Evolutionary conservation across 2,329 filamentous ascomycete genomes (phyloP), one percentile per base, ranked within the genome.

Genomic region (Cladophialophora bantiana): DNA sequence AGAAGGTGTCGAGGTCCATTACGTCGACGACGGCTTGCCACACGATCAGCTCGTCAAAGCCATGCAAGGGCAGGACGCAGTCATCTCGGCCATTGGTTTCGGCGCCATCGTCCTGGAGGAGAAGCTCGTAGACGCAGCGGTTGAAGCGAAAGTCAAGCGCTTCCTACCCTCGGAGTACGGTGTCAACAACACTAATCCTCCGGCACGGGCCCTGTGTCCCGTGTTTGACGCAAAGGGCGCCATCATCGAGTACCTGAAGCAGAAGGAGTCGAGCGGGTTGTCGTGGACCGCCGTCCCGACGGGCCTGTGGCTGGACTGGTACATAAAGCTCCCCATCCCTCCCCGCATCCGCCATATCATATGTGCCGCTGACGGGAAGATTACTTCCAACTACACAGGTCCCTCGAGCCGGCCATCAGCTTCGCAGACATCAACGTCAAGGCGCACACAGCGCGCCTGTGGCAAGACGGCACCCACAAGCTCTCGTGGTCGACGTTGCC

Each of bases 401-500:
- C 74, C 72, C 67, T 72, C 42, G 60, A 80, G 12, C 58, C 73
- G 20, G 53, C 74, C 0, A 75, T 75, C 1, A 82, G 87, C 67
- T 61, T 85, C 7, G 62, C 86, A 0, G 77, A 84, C 60, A 66
- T 79, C 64, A 48, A 66, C 34, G 40, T 66, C 2, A 77, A 79
- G 26, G 74, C 78, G 1, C 76, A 78, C 1, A 81, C 79, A 50
- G 77, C 80, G 0, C 77, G 71, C 0, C 72, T 88, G 0, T 81
- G 79, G 65, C 83, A 87, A 66, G 81, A 80, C 0, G 86, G 87
- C 0, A 76, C 85, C 31, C 67, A 68, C 4, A 69, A 75, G 13
- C 83, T 87, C 73, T 84, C 79, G 55, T 65, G 79, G 10, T 85
- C 85, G 0, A 84, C 80, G 0, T 76, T 88, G 0, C 69, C 74